phyloP scores from a whole-genome alignment of 1,284 basidiomycete genomes.

The Ustilago loliicola region DNA sequence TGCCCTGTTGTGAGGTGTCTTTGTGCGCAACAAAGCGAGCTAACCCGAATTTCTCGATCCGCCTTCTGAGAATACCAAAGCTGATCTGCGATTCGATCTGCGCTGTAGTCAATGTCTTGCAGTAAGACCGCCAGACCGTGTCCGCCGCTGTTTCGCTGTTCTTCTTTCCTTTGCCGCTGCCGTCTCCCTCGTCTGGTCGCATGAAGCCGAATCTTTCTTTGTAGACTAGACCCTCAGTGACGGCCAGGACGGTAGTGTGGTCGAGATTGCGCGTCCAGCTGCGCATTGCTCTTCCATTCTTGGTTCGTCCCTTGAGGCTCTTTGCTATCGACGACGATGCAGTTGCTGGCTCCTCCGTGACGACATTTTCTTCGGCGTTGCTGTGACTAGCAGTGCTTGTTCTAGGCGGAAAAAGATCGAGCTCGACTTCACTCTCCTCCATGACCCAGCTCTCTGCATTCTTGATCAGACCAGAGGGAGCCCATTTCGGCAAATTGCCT shows the following conservation, averaged over 20 bases:
- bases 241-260: conserved; percentile 65
- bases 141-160: conserved; percentile 1
- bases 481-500: conserved; percentile 90
- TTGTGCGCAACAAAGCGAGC: conserved; percentile 67
- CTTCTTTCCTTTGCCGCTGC: background rate
- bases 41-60: conserved; percentile 70
- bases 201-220: conserved; percentile 56
- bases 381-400: background rate
- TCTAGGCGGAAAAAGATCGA: conserved; percentile 53
- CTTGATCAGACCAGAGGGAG: conserved; percentile 80
- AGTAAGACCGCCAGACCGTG: conserved; percentile 39
- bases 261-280: conserved; percentile 69
- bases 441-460: conserved; percentile 69
- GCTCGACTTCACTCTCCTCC: conserved; percentile 68
- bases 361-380: background rate
- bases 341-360: background rate
- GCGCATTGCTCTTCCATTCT: conserved; percentile 60
- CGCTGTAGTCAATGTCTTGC: conserved; percentile 52
- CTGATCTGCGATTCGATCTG: conserved; percentile 64
- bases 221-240: conserved; percentile 64
- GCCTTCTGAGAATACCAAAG: conserved; percentile 56
- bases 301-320: conserved; percentile 40
- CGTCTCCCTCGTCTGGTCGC: conserved; percentile 4
- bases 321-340: background rate
- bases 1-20: conserved; percentile 63